Evolutionary conservation across 352 stramenopile species (phyloP), one percentile per base, ranked within the genome.

Genomic region (Pythium rishiriense): DNA sequence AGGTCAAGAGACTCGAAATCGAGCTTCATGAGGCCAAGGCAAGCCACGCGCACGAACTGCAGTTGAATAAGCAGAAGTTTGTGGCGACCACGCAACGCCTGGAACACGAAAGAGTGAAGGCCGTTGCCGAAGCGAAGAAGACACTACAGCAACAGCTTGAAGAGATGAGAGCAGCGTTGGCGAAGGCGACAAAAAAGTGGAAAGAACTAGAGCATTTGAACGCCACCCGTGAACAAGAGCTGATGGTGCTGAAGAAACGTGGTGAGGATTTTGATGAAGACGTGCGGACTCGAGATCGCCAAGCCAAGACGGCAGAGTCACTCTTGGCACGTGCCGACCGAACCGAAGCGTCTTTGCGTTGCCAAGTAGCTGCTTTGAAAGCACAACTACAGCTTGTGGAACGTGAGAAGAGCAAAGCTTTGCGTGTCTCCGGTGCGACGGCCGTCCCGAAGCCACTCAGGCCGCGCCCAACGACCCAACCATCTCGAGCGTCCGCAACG

Each of bases 51-150:
- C 70, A 82, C 6, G 68, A 80, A n/a, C 52, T 72, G n/a, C n/a
- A 74, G 0, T 37, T 63, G 3, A 73, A 49, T 64, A 83, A 82
- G 58, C 62, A 46, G n/a, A 70, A 72, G 39, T 46, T 78, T 42
- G 24, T 53, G 8, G 60, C 41, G 50, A 58, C 66, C 6, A 22
- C 72, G 22, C 78, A 81, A 25, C 70, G 69, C 2, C 62, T 72
- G 22, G 65, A 81, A 12, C 56, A 66, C 46, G 76, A 82, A 10
- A 71, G 70, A 29, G 33, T 19, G 22, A 75, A 76, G 31, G 8
- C 64, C 8, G 62, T 69, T 35, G 46, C 43, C n/a, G 64, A 79
- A 15, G 29, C 54, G 12, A 70, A 70, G 56, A 53, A 50, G 12
- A 57, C 56, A 19, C 58, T 69, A 11, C 55, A 65, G 24, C 71